Base-by-base conservation (phyloP, 192 early-diverging fungal genomes). In the Umbelopsis sp. region DNA sequence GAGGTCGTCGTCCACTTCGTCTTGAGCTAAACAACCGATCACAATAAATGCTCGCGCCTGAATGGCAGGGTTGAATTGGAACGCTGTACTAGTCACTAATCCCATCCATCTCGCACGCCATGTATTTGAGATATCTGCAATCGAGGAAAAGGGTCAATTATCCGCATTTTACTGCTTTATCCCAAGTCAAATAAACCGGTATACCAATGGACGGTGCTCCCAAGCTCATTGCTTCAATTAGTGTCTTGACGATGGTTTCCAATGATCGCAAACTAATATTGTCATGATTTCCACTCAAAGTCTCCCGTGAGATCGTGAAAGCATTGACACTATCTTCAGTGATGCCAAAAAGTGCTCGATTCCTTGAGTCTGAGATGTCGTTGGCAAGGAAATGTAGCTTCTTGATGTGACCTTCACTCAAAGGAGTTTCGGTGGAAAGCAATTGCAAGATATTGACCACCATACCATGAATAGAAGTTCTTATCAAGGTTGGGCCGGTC, bases 101-200 rank as follows among this genome's bases (percentile, higher is more conserved):
- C 93, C 88, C 81, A 96, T 93, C 96, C 96, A 98, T 22, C 95
- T 83, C 6, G 96, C 88, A 47, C 93, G 91, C 89, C 95, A 95
- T 45, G 82, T 84, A 71, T 90, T 90, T 16, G 90, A 88, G 34
- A 92, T 86, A 36, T 93, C 94, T 90, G 73, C 5, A 66, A 50
- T 36, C 17, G 17, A 12, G 2, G 43, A 26, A 43, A 21, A 24
- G 22, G 9, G 41, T 11, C 34, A 70, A 11, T 50, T 24, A 22
- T 91, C 89, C 0, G 89, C 87, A 70, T 92, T 91, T 71, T 94
- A 89, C 31, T 87, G 83, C 93, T 91, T 94, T 45, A 87, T 82
- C 65, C 87, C 78, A 72, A 94, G 92, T 24, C 91, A 84, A 4
- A 87, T 84, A 20, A 97, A 83, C 34, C 84, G 80, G 10, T 16